These are phyloP conservation scores for Rubia yunnanensis DNA, from an alignment of 257 asterid genomes.

Conservation along the genomic window DNA sequence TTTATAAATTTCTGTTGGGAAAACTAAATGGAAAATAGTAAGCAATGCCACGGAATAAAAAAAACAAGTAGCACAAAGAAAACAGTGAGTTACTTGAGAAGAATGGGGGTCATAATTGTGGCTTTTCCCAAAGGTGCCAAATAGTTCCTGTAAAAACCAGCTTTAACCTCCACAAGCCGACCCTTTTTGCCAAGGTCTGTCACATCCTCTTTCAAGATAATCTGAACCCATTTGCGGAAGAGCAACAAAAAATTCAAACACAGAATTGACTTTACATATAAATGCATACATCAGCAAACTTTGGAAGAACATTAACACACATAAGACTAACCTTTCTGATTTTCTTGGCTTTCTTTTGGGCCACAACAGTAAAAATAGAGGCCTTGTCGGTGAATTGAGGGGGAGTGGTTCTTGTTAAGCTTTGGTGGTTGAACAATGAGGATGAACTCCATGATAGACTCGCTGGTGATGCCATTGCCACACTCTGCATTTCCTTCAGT, in stretches of 20 bases:
- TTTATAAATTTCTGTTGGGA: neutral
- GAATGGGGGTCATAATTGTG: slow-evolving; percentile 62
- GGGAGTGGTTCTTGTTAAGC: slow-evolving; percentile 23
- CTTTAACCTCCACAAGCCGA: slow-evolving; percentile 71
- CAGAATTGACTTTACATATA: neutral
- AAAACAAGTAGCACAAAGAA: neutral
- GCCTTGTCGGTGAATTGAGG: slow-evolving; percentile 24
- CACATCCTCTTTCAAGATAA: slow-evolving; percentile 89
- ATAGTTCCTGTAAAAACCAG: slow-evolving; percentile 80
- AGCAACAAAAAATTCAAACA: neutral
- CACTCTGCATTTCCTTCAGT: neutral
- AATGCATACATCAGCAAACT: neutral
- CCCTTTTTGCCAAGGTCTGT: slow-evolving; percentile 76
- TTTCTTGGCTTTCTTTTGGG: slow-evolving; percentile 77
- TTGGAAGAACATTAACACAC: slow-evolving; percentile 4
- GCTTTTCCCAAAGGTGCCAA: slow-evolving; percentile 73
- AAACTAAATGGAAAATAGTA: neutral
- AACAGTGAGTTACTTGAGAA: slow-evolving; percentile 45
- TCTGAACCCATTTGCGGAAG: slow-evolving; percentile 26
- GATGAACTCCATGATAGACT: slow-evolving; percentile 71
- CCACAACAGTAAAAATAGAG: slow-evolving; percentile 39
- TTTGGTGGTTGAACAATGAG: slow-evolving; percentile 41
- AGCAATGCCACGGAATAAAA: neutral
- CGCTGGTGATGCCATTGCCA: slow-evolving; percentile 42
- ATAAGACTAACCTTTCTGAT: slow-evolving; percentile 41